phyloP scores from a whole-genome alignment of 202 grass and related monocot species.

The Eragrostis tef region DNA sequence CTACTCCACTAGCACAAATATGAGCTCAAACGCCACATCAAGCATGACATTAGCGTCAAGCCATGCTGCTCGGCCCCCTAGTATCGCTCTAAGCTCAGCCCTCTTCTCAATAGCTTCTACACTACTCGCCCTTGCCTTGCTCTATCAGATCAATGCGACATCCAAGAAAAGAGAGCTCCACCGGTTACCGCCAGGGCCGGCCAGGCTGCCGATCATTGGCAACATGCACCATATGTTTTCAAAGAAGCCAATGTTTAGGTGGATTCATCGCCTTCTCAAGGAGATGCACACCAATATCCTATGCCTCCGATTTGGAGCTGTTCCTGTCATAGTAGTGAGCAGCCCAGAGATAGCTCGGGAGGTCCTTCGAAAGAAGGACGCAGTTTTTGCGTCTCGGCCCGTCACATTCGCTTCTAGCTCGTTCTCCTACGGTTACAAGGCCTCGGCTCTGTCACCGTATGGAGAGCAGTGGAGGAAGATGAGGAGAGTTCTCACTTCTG shows the following conservation, averaged over 20 bases:
- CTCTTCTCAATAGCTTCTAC: no score
- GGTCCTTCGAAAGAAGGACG: conserved; percentile 47
- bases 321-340: conserved; percentile 41
- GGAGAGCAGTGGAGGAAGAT: no score
- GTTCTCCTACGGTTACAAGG: conserved; percentile 24
- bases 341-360: conserved; percentile 47
- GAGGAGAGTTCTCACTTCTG: no score
- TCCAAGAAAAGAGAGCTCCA: background rate
- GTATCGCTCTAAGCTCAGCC: no score
- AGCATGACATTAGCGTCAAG: no score
- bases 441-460: no score
- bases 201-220: conserved; percentile 39
- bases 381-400: conserved; percentile 46
- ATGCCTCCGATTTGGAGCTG: background rate
- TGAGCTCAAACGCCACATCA: no score
- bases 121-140: background rate
- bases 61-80: no score
- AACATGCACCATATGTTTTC: conserved; percentile 36
- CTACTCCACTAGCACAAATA: no score
- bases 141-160: background rate
- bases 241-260: conserved; percentile 41
- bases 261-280: conserved; percentile 39
- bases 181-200: conserved; percentile 29
- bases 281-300: conserved; percentile 12
- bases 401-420: background rate